A percentile compares a stretch with the other conserved stretches of the same genome.
Evolutionary conservation across 2,329 filamentous ascomycete genomes (phyloP).

Genomic region (Colletotrichum abscissum): DNA sequence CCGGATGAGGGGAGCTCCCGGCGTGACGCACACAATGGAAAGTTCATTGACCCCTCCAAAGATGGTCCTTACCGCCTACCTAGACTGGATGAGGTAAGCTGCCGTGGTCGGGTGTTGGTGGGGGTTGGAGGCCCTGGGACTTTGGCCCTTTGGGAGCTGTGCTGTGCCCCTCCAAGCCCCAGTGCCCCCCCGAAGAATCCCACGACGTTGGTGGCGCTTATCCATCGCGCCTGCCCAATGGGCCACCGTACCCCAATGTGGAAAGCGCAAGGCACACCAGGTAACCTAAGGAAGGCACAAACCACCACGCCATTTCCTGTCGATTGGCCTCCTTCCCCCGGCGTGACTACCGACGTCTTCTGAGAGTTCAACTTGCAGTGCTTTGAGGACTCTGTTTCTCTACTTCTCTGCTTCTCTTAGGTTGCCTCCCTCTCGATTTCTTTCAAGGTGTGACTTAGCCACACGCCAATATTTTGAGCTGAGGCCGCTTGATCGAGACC

Average conservation of each 20-base stretch:
- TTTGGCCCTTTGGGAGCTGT: not conserved
- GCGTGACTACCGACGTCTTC: constrained; percentile 16
- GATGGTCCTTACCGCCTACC: constrained; percentile 20
- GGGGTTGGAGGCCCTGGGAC: not conserved
- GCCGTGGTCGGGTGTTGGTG: too few relatives aligned
- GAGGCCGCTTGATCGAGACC: constrained; percentile 19
- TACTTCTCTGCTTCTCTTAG: not conserved
- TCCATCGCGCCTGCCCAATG: not conserved
- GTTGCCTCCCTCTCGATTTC: too few relatives aligned
- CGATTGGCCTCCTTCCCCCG: not conserved
- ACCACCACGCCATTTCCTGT: not conserved
- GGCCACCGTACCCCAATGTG: not conserved
- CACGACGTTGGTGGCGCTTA: not conserved
- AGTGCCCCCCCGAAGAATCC: not conserved
- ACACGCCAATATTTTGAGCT: not conserved
- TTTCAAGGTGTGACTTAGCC: not conserved
- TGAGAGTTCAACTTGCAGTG: not conserved
- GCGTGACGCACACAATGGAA: constrained; percentile 27
- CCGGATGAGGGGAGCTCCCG: constrained; percentile 29
- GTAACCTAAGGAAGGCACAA: not conserved
- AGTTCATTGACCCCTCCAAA: constrained; percentile 5
- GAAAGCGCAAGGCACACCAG: constrained; percentile 14
- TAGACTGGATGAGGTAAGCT: not conserved
- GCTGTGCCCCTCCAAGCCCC: constrained; percentile 22
- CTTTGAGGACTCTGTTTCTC: constrained; percentile 8